Evolutionary conservation across 345 rosid genomes (phyloP).

Genomic region (Conringia planisiliqua): DNA sequence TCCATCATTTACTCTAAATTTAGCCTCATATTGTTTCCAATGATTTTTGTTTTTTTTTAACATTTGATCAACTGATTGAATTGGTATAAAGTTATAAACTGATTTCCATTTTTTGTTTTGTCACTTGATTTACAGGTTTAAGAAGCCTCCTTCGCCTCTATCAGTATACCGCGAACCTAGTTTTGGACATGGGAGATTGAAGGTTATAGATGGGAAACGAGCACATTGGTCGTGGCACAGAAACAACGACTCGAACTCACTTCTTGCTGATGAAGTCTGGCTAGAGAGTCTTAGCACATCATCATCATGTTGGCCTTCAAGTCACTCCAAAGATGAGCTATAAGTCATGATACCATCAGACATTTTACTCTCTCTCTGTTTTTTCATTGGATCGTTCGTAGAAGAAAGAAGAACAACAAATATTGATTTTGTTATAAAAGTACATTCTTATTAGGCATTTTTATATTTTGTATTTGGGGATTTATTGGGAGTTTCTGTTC

Average conservation of each 20-base stretch:
- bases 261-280: constrained; percentile 55
- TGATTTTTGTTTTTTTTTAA: not conserved
- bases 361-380: not conserved
- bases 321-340: constrained; percentile 16
- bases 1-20: not conserved
- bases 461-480: not conserved
- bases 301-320: constrained; percentile 42
- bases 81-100: not conserved
- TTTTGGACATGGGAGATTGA: constrained; percentile 80
- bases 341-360: not conserved
- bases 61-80: not conserved
- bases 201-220: constrained; percentile 57
- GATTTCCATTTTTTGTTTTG: not conserved
- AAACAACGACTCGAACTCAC: constrained; percentile 49
- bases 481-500: constrained; percentile 3
- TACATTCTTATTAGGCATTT: not conserved
- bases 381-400: not conserved
- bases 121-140: constrained; percentile 37
- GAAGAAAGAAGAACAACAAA: not conserved
- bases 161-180: constrained; percentile 69
- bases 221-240: constrained; percentile 80
- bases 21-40: not conserved
- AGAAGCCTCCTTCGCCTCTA: constrained; percentile 42
- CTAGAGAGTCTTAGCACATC: constrained; percentile 46
- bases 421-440: not conserved